Percentiles rank a stretch among this genome's conserved stretches.
phyloP scores from a whole-genome alignment of 2,329 filamentous ascomycete genomes.

The Aspergillus uvarum region DNA sequence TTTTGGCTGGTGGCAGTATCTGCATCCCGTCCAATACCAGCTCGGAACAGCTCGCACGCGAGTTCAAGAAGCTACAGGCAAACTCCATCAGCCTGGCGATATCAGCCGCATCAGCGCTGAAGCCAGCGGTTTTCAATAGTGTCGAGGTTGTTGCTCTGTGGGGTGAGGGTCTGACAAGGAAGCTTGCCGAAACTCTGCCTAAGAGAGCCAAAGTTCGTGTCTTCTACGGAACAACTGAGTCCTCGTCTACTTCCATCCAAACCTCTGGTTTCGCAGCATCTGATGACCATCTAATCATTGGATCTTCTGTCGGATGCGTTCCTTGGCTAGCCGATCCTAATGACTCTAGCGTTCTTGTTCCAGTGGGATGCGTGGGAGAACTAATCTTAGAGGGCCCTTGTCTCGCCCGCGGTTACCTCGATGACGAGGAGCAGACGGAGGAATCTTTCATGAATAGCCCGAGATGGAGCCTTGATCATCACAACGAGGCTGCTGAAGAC shows the following conservation, averaged over 20 bases:
- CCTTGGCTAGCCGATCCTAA: slow-evolving; percentile 37
- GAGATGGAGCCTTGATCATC: slow-evolving; percentile 13
- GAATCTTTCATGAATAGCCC: slow-evolving; percentile 53
- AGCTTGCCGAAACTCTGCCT: slow-evolving; percentile 3
- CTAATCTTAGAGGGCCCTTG: slow-evolving; percentile 42
- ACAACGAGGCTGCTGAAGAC: slow-evolving; percentile 22
- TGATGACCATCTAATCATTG: slow-evolving; percentile 18
- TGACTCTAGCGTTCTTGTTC: slow-evolving; percentile 29
- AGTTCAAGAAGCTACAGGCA: slow-evolving; percentile 43
- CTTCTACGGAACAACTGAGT: slow-evolving; percentile 25
- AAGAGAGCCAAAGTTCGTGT: slow-evolving; percentile 19
- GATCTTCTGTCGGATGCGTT: slow-evolving; percentile 24
- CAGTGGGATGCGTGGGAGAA: slow-evolving; percentile 36
- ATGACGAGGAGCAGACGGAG: slow-evolving; percentile 52
- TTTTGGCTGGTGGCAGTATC: slow-evolving; percentile 45
- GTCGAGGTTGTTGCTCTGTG: slow-evolving; percentile 24
- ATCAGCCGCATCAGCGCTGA: slow-evolving; percentile 24
- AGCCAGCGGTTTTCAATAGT: slow-evolving; percentile 30
- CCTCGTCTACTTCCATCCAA: slow-evolving; percentile 27
- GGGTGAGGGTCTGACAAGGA: slow-evolving; percentile 19
- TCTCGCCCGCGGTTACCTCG: slow-evolving; percentile 59
- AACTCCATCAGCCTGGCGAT: slow-evolving; percentile 38
- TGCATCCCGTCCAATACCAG: slow-evolving; percentile 49
- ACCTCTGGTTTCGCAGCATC: neutral
- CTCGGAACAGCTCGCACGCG: slow-evolving; percentile 55